Base-by-base conservation (phyloP, 202 grass and related monocot species). In the Elaeis oleifera region DNA sequence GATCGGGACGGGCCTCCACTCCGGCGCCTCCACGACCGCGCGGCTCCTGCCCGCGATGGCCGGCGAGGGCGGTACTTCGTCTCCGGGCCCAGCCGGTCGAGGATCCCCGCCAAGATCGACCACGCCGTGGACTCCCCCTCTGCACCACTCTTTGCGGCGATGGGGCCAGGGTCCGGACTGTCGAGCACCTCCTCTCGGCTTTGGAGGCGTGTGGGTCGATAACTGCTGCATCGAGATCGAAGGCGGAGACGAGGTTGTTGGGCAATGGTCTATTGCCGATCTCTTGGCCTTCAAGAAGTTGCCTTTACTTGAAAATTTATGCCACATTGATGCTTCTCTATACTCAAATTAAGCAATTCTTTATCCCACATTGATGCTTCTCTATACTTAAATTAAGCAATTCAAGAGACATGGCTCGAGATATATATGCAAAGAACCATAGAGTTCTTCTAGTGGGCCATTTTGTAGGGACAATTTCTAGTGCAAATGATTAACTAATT, bases 171-270 rank as follows among this genome's bases (percentile, higher is more conserved):
- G 74, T 92, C 44, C 71, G 82, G 29, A 97, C 84, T 4, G 92
- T 92, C 3, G 92, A 92, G 71, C 92, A 97, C 61, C 72, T 97
- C 21, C 76, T 97, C 19, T 97, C 88, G 16, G 79, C 92, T 5
- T 76, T 97, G 22, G 92, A 97, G 69, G 88, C 79, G 2, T 76
- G 85, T 16, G 79, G 84, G 77, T 97, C 17, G 92, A 97, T 74
- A 97, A 97, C 55, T 92, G 88, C 74, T 67, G 76, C 29, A 73
- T 97, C 20, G 85, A 84, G 80, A 69, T 97, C 53, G 61, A 57
- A 50, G 75, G 94, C 50, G 82, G 88, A 6, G 61, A 84, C 56
- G 94, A 97, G 88, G 94, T 97, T 68, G 36, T 53, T 60, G 8
- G 52, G 36, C 36, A 13, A 39, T 8, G 36, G 36, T 44, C 36